Evolutionary conservation across 352 stramenopile species (phyloP).

Genomic region (Hyaloperonospora brassicae): DNA sequence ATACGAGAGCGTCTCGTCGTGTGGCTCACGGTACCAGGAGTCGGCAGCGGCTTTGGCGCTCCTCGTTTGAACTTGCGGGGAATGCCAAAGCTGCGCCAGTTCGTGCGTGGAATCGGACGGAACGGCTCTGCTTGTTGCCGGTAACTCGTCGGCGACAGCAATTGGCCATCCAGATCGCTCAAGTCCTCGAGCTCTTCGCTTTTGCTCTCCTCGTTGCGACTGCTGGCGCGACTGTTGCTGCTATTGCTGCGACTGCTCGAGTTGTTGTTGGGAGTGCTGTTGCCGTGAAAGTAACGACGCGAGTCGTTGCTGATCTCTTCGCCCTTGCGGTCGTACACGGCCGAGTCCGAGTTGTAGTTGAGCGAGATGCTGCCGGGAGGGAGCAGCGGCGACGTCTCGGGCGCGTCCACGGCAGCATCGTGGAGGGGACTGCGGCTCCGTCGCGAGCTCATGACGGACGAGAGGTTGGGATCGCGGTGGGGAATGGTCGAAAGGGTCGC

Average conservation of each 20-base stretch:
- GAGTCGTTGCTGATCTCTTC: constrained; percentile 16
- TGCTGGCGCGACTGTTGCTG: too few species aligned
- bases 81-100: constrained; percentile 44
- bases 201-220: constrained; percentile 13
- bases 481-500: neutral
- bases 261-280: neutral
- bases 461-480: constrained; percentile 1
- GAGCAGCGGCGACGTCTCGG: constrained; percentile 48
- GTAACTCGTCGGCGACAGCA: constrained; percentile 33
- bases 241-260: too few species aligned
- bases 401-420: constrained; percentile 19
- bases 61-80: constrained; percentile 46
- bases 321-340: constrained; percentile 53
- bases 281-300: constrained; percentile 11
- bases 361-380: constrained; percentile 37
- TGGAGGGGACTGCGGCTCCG: constrained; percentile 15
- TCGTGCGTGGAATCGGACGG: constrained; percentile 42
- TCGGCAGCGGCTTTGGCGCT: constrained; percentile 27
- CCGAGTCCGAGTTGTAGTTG: constrained; percentile 85
- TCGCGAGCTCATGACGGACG: constrained; percentile 16
- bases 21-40: constrained; percentile 45
- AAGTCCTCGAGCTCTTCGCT: constrained; percentile 36
- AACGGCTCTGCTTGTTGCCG: constrained; percentile 21
- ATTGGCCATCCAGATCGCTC: constrained; percentile 34
- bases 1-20: constrained; percentile 74